phyloP scores from a whole-genome alignment of 192 early-diverging fungal species.

The Podila minutissima region DNA sequence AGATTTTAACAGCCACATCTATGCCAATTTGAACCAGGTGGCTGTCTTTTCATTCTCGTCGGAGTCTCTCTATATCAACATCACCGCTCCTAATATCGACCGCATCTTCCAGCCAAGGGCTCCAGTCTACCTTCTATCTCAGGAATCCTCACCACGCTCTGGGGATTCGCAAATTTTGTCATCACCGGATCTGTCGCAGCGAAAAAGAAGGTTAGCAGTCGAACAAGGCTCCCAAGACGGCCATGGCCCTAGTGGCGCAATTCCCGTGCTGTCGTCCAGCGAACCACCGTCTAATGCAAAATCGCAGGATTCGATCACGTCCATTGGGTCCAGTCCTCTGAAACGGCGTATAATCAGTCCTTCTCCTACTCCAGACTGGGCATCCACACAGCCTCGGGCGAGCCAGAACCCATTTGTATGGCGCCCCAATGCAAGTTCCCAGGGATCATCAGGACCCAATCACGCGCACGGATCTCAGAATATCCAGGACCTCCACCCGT shows the following conservation, averaged over 20 bases:
- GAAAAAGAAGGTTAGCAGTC: not conserved
- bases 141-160: conserved; percentile 28
- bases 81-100: conserved; percentile 21
- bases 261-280: not conserved
- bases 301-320: not conserved
- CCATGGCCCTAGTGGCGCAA: not conserved
- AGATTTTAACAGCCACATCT: too few relatives aligned
- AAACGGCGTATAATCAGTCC: not conserved
- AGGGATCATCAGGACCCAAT: not conserved
- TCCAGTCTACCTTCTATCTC: conserved; percentile 16
- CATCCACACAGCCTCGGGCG: not conserved
- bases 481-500: not conserved
- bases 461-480: not conserved
- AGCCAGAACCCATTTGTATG: too few relatives aligned
- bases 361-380: not conserved
- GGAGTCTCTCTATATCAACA: conserved; percentile 42
- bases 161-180: not conserved
- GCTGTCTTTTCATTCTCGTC: conserved; percentile 37
- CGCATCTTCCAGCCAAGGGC: conserved; percentile 14
- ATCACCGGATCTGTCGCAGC: not conserved
- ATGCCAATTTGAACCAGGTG: conserved; percentile 8
- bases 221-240: not conserved
- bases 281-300: not conserved
- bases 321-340: conserved; percentile 1
- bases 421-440: not conserved